A percentile compares a stretch with the other conserved stretches of the same genome.
These are phyloP conservation scores for Tulasnella sp. DNA, from an alignment of 768 basidiomycete genomes.

Conservation along the genomic window DNA sequence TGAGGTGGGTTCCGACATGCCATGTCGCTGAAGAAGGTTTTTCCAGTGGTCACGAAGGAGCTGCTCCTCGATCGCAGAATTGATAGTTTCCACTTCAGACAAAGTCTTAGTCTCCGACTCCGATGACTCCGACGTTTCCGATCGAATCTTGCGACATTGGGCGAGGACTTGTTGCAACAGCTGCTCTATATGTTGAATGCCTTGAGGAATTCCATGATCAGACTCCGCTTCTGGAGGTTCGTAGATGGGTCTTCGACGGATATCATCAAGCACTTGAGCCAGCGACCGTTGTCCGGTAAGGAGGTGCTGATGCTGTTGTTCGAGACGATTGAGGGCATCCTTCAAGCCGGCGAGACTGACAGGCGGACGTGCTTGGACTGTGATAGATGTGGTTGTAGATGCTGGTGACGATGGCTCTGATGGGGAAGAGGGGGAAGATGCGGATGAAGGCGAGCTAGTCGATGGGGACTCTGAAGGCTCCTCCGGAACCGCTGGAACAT, in stretches of 20 bases:
- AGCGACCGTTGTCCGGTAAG: constrained; percentile 60
- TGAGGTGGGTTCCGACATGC: constrained; percentile 11
- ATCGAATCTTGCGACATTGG: neutral
- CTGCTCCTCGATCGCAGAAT: constrained; percentile 19
- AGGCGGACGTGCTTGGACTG: constrained; percentile 26
- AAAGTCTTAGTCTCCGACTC: constrained; percentile 37
- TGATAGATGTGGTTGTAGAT: constrained; percentile 39
- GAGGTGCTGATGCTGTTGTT: constrained; percentile 57
- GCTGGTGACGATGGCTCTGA: constrained; percentile 43
- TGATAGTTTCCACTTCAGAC: constrained; percentile 38
- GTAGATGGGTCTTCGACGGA: constrained; percentile 50
- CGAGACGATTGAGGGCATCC: constrained; percentile 54
- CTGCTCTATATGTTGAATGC: constrained; percentile 39
- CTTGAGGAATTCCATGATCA: constrained; percentile 38
- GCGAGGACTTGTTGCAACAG: constrained; percentile 33
- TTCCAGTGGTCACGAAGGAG: constrained; percentile 28
- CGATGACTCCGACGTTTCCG: constrained; percentile 34
- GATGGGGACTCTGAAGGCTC: constrained; percentile 38
- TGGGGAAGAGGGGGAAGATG: constrained; percentile 37
- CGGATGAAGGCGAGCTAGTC: constrained; percentile 36
- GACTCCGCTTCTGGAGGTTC: constrained; percentile 45
- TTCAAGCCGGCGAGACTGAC: constrained; percentile 44
- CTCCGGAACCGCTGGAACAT: neutral
- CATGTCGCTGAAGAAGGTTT: constrained; percentile 21
- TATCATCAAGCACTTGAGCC: constrained; percentile 58